phyloP scores from a whole-genome alignment of 345 rosid genomes.

The Eucalyptus fibrosa region DNA sequence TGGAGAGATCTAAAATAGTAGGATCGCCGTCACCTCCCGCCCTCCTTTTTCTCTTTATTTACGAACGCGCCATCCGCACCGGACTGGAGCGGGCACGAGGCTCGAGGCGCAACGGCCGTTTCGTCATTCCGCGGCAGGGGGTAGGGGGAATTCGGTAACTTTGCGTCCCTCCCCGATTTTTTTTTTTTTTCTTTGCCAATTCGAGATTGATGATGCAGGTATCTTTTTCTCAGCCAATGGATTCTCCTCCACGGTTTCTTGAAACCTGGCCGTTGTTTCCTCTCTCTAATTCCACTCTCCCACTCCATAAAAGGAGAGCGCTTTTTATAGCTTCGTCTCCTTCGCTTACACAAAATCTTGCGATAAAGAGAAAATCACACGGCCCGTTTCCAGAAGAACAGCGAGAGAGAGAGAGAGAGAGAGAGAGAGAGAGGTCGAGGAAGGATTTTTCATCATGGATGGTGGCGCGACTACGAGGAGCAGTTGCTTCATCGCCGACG shows the following conservation, averaged over 20 bases:
- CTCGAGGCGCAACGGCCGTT: background rate
- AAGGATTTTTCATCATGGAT: background rate
- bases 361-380: background rate
- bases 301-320: background rate
- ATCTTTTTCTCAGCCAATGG: background rate
- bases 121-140: background rate
- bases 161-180: background rate
- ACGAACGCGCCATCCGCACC: background rate
- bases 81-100: background rate
- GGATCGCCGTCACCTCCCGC: background rate
- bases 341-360: background rate
- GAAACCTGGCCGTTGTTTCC: background rate
- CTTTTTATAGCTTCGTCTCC: background rate
- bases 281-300: background rate
- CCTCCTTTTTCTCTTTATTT: background rate
- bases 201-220: background rate
- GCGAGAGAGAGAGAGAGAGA: background rate
- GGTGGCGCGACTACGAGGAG: background rate
- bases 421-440: background rate
- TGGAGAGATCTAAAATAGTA: background rate
- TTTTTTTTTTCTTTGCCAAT: background rate
- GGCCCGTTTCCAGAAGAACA: background rate
- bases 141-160: background rate
- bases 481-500: slow-evolving; percentile 36
- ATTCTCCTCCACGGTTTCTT: background rate